Evolutionary conservation across 2,329 filamentous ascomycete genomes (phyloP).

Genomic region (Fusarium sp.): DNA sequence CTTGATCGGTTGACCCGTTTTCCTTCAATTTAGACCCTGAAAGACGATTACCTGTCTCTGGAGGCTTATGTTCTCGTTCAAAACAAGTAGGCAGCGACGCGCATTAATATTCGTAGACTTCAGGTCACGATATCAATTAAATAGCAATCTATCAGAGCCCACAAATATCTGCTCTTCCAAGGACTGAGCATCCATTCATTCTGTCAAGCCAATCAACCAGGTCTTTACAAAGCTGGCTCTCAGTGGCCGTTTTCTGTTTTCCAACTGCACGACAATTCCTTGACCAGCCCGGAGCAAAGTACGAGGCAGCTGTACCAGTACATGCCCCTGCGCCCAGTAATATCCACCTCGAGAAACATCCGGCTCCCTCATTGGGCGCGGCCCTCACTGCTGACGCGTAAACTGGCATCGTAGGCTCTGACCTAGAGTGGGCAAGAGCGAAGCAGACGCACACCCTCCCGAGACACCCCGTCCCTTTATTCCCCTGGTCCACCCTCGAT

Average conservation of each 20-base stretch:
- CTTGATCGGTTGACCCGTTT: constrained; percentile 29
- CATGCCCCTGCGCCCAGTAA: constrained; percentile 46
- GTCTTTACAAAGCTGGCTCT: constrained; percentile 12
- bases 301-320: constrained; percentile 46
- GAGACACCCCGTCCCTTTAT: constrained; percentile 53
- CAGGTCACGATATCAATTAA: constrained; percentile 32
- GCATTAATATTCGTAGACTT: constrained; percentile 32
- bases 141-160: constrained; percentile 23
- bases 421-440: constrained; percentile 46
- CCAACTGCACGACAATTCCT: constrained; percentile 8
- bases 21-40: constrained; percentile 4
- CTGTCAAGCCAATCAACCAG: constrained; percentile 7
- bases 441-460: constrained; percentile 51
- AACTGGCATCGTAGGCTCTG: constrained; percentile 52
- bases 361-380: constrained; percentile 50
- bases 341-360: constrained; percentile 38
- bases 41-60: not conserved
- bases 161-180: constrained; percentile 13
- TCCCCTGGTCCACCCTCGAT: constrained; percentile 52
- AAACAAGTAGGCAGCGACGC: constrained; percentile 15
- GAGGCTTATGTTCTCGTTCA: constrained; percentile 15
- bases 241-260: constrained; percentile 14
- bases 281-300: constrained; percentile 24
- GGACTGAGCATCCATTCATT: not conserved
- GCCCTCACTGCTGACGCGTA: constrained; percentile 55